These are phyloP conservation scores for Boechera divaricarpa DNA, from an alignment of 345 rosid genomes.

Conservation along the genomic window DNA sequence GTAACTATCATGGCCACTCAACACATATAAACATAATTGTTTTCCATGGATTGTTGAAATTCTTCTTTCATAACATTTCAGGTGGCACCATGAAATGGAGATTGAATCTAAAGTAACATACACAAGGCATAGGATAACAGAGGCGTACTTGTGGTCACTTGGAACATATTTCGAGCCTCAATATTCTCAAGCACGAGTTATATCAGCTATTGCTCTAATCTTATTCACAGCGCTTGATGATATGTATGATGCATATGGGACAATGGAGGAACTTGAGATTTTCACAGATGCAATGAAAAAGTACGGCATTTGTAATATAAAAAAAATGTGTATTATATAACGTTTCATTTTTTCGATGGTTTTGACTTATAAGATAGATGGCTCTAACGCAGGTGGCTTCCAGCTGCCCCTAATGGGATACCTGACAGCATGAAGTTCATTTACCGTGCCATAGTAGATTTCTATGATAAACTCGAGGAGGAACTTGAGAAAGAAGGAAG, in stretches of 20 bases:
- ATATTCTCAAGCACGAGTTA: slow-evolving; percentile 37
- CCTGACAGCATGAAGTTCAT: slow-evolving; percentile 39
- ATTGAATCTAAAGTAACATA: slow-evolving; percentile 28
- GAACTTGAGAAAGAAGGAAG: slow-evolving; percentile 34
- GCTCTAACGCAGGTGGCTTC: slow-evolving; percentile 38
- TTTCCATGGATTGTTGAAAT: neutral
- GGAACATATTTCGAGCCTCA: slow-evolving; percentile 42
- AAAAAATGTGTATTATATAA: neutral
- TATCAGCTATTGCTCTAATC: neutral
- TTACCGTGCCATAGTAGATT: neutral
- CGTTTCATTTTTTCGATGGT: neutral
- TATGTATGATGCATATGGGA: slow-evolving; percentile 38
- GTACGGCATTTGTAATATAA: neutral
- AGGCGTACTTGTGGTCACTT: slow-evolving; percentile 38
- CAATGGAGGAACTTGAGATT: slow-evolving; percentile 31
- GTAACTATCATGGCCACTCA: neutral
- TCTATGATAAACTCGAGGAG: slow-evolving; percentile 29
- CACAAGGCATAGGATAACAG: slow-evolving; percentile 17
- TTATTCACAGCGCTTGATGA: slow-evolving; percentile 33
- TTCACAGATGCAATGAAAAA: slow-evolving; percentile 35
- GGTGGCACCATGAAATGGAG: slow-evolving; percentile 33
- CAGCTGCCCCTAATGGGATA: slow-evolving; percentile 23
- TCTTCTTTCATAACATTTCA: neutral
- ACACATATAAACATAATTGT: neutral
- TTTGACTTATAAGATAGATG: neutral